These are phyloP conservation scores for Penicillium paneum DNA, from an alignment of 2,329 filamentous ascomycete species.

Conservation along the genomic window DNA sequence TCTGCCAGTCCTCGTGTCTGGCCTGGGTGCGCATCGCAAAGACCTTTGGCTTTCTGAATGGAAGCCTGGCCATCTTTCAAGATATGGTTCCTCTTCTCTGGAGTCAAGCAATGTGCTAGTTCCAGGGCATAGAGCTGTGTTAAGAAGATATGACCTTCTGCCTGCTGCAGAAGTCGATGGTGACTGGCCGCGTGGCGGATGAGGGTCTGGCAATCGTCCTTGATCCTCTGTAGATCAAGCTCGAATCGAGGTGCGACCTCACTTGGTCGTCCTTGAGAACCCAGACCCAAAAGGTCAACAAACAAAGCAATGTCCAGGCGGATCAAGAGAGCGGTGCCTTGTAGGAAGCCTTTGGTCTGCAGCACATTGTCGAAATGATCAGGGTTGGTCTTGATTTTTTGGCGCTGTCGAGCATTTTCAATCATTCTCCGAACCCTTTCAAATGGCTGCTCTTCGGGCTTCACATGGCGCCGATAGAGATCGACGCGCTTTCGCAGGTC, in stretches of 20 bases:
- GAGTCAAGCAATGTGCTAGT: conserved; percentile 11
- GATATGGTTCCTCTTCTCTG: not conserved
- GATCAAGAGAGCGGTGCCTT: conserved; percentile 46
- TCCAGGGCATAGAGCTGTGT: conserved; percentile 51
- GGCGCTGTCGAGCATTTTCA: conserved; percentile 29
- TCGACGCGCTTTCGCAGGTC: conserved; percentile 29
- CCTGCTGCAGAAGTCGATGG: conserved; percentile 44
- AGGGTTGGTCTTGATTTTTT: conserved; percentile 22
- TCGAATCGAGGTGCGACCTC: not conserved
- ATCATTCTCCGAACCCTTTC: conserved; percentile 36
- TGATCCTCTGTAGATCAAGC: conserved; percentile 33
- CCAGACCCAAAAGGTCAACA: conserved; percentile 40
- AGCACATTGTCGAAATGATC: conserved; percentile 31
- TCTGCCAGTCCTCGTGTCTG: conserved; percentile 37
- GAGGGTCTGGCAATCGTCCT: conserved; percentile 42
- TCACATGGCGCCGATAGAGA: conserved; percentile 32
- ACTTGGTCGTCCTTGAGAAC: conserved; percentile 12
- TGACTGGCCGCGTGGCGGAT: conserved; percentile 38
- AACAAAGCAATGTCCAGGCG: conserved; percentile 51
- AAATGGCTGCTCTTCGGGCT: conserved; percentile 41
- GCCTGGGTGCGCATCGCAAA: conserved; percentile 26
- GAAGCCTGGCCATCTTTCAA: conserved; percentile 9
- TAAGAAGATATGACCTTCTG: conserved; percentile 52
- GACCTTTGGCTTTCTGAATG: conserved; percentile 23
- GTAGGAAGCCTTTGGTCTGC: conserved; percentile 40